phyloP scores from a whole-genome alignment of 345 rosid species.

The Boechera stricta region DNA sequence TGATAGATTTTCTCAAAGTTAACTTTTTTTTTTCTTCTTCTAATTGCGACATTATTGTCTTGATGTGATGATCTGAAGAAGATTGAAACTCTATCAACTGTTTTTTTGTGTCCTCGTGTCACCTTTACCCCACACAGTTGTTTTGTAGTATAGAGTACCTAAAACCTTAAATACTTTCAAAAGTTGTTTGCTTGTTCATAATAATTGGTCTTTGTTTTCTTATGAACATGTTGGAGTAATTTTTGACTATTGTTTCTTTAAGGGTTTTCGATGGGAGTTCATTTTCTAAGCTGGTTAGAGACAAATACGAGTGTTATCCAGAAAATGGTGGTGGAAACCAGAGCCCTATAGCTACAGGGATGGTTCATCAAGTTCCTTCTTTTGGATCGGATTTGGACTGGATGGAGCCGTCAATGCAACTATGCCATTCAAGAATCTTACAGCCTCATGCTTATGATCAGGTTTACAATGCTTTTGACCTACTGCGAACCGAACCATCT shows the following conservation, averaged over 20 bases:
- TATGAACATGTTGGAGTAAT: background rate
- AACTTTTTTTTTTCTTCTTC: too few species aligned
- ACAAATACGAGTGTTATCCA: constrained; percentile 51
- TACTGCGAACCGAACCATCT: constrained; percentile 74
- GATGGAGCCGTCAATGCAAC: constrained; percentile 70
- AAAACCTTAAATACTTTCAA: background rate
- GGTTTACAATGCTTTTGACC: constrained; percentile 75
- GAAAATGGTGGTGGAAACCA: constrained; percentile 47
- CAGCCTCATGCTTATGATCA: constrained; percentile 58
- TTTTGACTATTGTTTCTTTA: constrained; percentile 28
- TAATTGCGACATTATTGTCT: too few species aligned
- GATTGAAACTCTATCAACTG: constrained; percentile 12
- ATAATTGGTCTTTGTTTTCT: constrained; percentile 5
- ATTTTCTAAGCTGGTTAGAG: constrained; percentile 53
- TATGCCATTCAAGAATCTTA: constrained; percentile 54
- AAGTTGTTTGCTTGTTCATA: constrained; percentile 20
- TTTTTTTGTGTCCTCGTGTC: constrained; percentile 11
- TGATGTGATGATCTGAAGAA: constrained; percentile 21
- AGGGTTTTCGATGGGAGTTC: constrained; percentile 69
- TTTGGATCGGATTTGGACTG: constrained; percentile 68
- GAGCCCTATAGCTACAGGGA: constrained; percentile 41
- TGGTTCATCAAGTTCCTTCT: constrained; percentile 52
- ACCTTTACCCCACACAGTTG: constrained; percentile 14
- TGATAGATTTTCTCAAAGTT: background rate
- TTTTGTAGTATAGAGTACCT: constrained; percentile 12